Conservation (phyloP, 768 basidiomycete species). For the Russula earlei region DNA sequence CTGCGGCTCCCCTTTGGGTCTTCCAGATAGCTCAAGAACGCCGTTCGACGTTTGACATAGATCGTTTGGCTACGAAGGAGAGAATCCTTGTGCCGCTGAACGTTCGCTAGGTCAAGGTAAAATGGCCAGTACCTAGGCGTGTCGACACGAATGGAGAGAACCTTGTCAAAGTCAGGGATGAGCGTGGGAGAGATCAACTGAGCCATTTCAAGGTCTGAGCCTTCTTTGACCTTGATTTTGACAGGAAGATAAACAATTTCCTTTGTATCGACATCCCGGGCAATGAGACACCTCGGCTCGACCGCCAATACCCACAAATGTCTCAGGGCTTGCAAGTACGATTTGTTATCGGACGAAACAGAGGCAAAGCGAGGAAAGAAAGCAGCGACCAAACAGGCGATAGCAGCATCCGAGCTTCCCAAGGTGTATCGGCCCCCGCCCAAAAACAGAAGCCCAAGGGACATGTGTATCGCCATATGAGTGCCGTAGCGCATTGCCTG, state of each 20-base stretch:
- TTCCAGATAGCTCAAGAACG: slow-evolving; percentile 87
- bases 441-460: slow-evolving; percentile 85
- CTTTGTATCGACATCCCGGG: slow-evolving; percentile 83
- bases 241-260: slow-evolving; percentile 91
- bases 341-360: slow-evolving; percentile 75
- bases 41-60: slow-evolving; percentile 86
- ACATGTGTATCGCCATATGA: slow-evolving; percentile 84
- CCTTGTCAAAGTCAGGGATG: slow-evolving; percentile 76
- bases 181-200: slow-evolving; percentile 88
- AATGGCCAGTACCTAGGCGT: slow-evolving; percentile 96
- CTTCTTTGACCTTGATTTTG: slow-evolving; percentile 73
- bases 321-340: slow-evolving; percentile 84
- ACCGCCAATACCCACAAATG: slow-evolving; percentile 95
- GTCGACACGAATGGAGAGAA: slow-evolving; percentile 78
- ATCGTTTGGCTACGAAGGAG: slow-evolving; percentile 74
- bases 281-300: slow-evolving; percentile 87
- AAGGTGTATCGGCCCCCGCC: slow-evolving; percentile 89
- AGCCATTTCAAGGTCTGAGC: slow-evolving; percentile 49
- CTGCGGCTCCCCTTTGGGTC: slow-evolving; percentile 91
- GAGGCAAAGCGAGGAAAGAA: slow-evolving; percentile 88
- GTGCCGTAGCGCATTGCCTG: slow-evolving; percentile 72
- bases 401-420: slow-evolving; percentile 84
- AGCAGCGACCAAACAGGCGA: slow-evolving; percentile 80
- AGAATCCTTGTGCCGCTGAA: slow-evolving; percentile 55
- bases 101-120: slow-evolving; percentile 64